Base-by-base conservation (phyloP, 495 filamentous ascomycete genomes). In the Cairneyella variabilis region DNA sequence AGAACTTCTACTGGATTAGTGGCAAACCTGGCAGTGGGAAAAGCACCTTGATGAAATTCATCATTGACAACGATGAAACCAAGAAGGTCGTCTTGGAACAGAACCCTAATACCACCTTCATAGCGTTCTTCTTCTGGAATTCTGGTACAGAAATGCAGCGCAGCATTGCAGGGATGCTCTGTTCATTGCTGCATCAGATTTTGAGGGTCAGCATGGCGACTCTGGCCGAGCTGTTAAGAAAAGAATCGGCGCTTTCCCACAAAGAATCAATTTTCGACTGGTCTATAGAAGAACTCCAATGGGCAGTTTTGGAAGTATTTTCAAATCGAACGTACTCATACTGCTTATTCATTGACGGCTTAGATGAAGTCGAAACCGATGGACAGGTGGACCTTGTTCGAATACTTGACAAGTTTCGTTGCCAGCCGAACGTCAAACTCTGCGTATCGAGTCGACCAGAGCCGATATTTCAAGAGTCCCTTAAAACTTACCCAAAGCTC, bases 1-100 rank as follows among this genome's bases (percentile, higher is more conserved):
- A 40, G 25, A n/a, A n/a, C n/a, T 23, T 66, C 3, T 66, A 63
- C 38, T 71, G 67, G 67, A 26, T 72, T 3, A 58, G 52, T 0
- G 70, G 70, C 1, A 69, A 69, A 42, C 45, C 66, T 1, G 70
- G 70, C 2, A 64, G 54, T 3, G 69, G 69, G 0, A 72, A 72
- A 50, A 67, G 66, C 3, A 71, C 66, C 4, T 57, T 72, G 12
- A 71, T 69, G 67, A 69, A 67, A 22, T 69, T 58, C 21, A 54
- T 51, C 16, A 20, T 54, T 1, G 49, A 60, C 18, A 44, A 66
- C 32, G 7, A 28, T 0, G n/a, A 27, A 10, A 65, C 62, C 16
- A 5, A 2, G 20, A 16, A 51, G 8, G 22, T 16, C 23, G 14
- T 51, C 3, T 14, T 14, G 6, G 14, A 40, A 40, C 21, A 26